Evolutionary conservation across 306 rosid species (phyloP), one percentile per base, ranked within the genome.

Genomic region (Gastrolobium bilobum): DNA sequence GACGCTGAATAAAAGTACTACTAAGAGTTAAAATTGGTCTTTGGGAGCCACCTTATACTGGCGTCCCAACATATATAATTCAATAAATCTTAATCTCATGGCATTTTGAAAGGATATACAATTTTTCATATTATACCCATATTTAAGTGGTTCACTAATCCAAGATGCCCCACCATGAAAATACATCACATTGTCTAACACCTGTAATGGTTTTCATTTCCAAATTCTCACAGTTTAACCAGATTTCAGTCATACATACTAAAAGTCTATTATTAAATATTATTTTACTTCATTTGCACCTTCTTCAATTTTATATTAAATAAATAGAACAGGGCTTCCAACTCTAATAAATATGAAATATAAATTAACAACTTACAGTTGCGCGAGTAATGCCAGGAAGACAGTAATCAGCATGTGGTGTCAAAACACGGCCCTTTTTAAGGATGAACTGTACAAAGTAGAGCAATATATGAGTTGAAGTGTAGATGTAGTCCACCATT

Each of bases 351-450:
- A 2, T 31, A 71, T 9, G 76, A 35, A 70, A 51, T 2, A 42
- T 29, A n/a, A 13, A 13, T 56, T 54, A 3, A 53, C 48, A 70
- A 85, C 91, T 77, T 77, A 93, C 97, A 59, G 96, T 90, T 73
- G 96, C 92, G 69, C 96, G 86, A 67, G 97, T 93, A 39, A 93
- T 87, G 53, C 97, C 96, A 68, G 97, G 97, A 79, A 93, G 96
- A 79, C 97, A 89, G 73, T 89, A 93, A 83, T 93, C 97, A 76
- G 97, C 96, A 82, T 88, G 96, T 30, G 97, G 94, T 14, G 97
- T 90, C 82, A 88, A 78, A 67, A 93, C 92, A 65, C 69, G 86
- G 14, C 92, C 94, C 80, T 82, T 93, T 83, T 93, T 93, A 61
- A 93, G 94, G 44, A 93, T 61, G 82, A 93, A 93, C 97, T 93